Conservation (phyloP, 2,329 filamentous ascomycete genomes). For the Ophiostoma sp. region DNA sequence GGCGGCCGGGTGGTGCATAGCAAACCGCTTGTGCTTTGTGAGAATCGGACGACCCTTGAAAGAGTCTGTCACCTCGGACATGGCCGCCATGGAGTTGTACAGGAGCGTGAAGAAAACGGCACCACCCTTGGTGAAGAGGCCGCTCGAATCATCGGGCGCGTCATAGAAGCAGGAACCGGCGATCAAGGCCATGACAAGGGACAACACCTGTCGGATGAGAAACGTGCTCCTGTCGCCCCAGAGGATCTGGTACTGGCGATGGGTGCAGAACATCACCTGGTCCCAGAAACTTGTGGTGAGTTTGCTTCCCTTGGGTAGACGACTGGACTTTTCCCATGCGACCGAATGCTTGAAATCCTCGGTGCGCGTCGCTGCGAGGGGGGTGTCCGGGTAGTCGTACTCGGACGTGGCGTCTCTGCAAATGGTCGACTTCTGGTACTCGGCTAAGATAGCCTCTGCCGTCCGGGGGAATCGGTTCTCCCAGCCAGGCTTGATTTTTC, state of each 20-base stretch:
- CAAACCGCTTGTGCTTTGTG: constrained; percentile 77
- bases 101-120: constrained; percentile 73
- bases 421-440: too few relatives aligned
- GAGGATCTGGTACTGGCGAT: constrained; percentile 73
- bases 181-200: constrained; percentile 65
- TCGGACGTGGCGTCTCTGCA: too few relatives aligned
- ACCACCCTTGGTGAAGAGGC: constrained; percentile 73
- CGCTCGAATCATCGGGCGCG: constrained; percentile 51
- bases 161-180: constrained; percentile 76
- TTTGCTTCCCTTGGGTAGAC: too few relatives aligned
- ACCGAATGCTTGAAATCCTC: too few relatives aligned
- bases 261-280: constrained; percentile 63
- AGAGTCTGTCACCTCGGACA: constrained; percentile 66
- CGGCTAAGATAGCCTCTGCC: too few relatives aligned
- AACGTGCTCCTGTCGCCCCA: constrained; percentile 68
- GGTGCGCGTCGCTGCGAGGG: too few relatives aligned
- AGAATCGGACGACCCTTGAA: constrained; percentile 68
- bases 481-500: too few relatives aligned
- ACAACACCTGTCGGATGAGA: constrained; percentile 73
- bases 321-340: too few relatives aligned
- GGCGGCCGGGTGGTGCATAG: constrained; percentile 75
- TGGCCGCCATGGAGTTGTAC: constrained; percentile 81
- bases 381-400: too few relatives aligned
- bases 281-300: too few relatives aligned
- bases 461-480: too few relatives aligned